phyloP scores from a whole-genome alignment of 2,329 filamentous ascomycete genomes.

The Penicillium griseofulvum region DNA sequence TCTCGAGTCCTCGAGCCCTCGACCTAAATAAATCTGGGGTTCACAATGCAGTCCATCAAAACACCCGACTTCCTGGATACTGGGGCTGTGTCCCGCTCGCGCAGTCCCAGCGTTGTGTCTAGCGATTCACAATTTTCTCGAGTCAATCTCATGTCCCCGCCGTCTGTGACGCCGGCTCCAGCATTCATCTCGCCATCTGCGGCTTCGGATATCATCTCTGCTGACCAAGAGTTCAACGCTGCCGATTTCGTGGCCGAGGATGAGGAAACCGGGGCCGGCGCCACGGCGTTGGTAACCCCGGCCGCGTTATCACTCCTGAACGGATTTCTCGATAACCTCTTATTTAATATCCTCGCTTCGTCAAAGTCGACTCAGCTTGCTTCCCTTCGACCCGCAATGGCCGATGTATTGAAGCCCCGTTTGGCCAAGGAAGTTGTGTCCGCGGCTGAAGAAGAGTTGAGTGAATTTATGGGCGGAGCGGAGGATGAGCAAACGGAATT shows the following conservation, averaged over 20 bases:
- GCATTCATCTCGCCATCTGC: conserved; percentile 85
- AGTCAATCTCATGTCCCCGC: conserved; percentile 59
- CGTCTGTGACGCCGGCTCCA: conserved; percentile 70
- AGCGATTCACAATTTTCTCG: conserved; percentile 36
- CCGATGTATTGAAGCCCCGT: conserved; percentile 83
- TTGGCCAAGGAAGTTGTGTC: conserved; percentile 80
- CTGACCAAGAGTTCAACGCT: conserved; percentile 74
- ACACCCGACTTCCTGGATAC: conserved; percentile 32
- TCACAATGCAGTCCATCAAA: conserved; percentile 33
- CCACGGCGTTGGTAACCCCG: conserved; percentile 69
- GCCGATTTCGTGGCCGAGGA: conserved; percentile 68
- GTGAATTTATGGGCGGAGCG: conserved; percentile 77
- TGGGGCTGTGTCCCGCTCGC: conserved; percentile 33
- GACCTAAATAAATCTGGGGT: conserved; percentile 10
- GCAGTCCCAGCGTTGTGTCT: conserved; percentile 41
- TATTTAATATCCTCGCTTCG: conserved; percentile 83
- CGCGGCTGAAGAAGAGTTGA: conserved; percentile 80
- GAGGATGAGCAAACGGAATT: conserved; percentile 70
- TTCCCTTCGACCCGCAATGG: conserved; percentile 75
- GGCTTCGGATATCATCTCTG: conserved; percentile 87
- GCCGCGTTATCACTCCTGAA: conserved; percentile 78
- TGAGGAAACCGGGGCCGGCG: conserved; percentile 62
- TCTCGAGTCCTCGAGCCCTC: not conserved
- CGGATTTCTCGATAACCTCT: conserved; percentile 85
- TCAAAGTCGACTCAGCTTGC: conserved; percentile 75